phyloP scores from a whole-genome alignment of 148 eudicot species.

The Chenopodium suecicum region DNA sequence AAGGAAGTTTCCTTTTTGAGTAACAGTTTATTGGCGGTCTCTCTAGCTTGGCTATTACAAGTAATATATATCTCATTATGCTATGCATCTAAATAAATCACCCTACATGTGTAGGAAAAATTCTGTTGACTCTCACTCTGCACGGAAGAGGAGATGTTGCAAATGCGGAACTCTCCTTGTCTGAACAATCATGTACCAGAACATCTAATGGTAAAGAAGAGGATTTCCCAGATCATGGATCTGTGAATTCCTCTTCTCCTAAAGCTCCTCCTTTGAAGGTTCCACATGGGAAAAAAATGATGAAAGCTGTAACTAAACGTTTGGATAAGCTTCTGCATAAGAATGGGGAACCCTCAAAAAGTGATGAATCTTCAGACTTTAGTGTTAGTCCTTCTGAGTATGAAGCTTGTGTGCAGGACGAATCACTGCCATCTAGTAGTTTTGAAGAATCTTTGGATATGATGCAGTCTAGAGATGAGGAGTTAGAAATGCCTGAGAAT shows the following conservation, averaged over 20 bases:
- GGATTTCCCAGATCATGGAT: constrained; percentile 32
- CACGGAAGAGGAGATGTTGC: constrained; percentile 58
- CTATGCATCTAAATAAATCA: background rate
- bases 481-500: constrained; percentile 57
- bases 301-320: constrained; percentile 62
- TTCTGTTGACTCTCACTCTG: constrained; percentile 70
- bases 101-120: constrained; percentile 47
- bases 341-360: constrained; percentile 46
- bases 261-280: constrained; percentile 40
- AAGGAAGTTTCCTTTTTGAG: background rate
- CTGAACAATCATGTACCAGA: constrained; percentile 28
- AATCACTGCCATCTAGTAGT: constrained; percentile 31
- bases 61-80: background rate
- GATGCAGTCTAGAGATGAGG: constrained; percentile 47
- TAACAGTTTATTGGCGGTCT: background rate
- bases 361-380: constrained; percentile 56
- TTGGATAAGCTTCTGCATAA: constrained; percentile 69
- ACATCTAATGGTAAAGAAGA: constrained; percentile 28
- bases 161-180: constrained; percentile 27
- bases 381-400: constrained; percentile 56
- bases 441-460: constrained; percentile 64
- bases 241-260: constrained; percentile 24
- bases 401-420: constrained; percentile 54
- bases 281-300: constrained; percentile 54
- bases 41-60: too few species aligned